Percentiles rank a stretch among this genome's conserved stretches.
phyloP scores from a whole-genome alignment of 2,329 filamentous ascomycete species.

The Graphium sp. region DNA sequence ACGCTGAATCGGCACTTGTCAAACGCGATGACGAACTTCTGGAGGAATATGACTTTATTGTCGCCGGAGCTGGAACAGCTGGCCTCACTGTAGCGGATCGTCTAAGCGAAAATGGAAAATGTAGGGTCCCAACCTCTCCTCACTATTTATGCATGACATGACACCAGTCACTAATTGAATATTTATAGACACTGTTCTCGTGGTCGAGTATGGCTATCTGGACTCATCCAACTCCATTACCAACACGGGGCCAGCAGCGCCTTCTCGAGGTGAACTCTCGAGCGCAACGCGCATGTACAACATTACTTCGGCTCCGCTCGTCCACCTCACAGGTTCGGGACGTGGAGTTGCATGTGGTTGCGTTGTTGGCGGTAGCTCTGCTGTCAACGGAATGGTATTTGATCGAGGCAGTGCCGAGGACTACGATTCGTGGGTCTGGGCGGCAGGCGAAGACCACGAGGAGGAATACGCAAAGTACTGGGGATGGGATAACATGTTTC shows the following conservation, averaged over 20 bases:
- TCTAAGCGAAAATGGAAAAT: slow-evolving; percentile 6
- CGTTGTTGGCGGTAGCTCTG: slow-evolving; percentile 6
- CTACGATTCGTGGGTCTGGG: slow-evolving; percentile 8
- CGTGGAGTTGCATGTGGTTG: slow-evolving; percentile 4
- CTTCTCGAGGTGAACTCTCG: background rate
- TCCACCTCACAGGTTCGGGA: slow-evolving; percentile 7
- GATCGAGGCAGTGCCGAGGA: slow-evolving; percentile 6
- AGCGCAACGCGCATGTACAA: slow-evolving; percentile 11
- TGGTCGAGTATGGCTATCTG: slow-evolving; percentile 9
- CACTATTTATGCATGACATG: background rate
- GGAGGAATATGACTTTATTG: slow-evolving; percentile 8
- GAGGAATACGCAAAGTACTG: slow-evolving; percentile 2
- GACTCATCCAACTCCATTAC: slow-evolving; percentile 6
- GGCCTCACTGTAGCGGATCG: slow-evolving; percentile 7
- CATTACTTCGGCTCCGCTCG: slow-evolving; percentile 10
- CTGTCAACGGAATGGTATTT: slow-evolving; percentile 8
- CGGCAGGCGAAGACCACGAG: slow-evolving; percentile 4
- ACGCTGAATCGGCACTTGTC: slow-evolving; percentile 2
- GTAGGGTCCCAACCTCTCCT: slow-evolving; percentile 2
- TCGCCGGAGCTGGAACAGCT: slow-evolving; percentile 7
- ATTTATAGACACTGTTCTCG: slow-evolving; percentile 7
- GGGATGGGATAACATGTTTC: slow-evolving; percentile 5
- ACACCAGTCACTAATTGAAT: background rate
- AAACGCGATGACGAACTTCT: slow-evolving; percentile 5
- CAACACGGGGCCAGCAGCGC: slow-evolving; percentile 4